Evolutionary conservation across 345 rosid species (phyloP).

Genomic region (Garcia nutans): DNA sequence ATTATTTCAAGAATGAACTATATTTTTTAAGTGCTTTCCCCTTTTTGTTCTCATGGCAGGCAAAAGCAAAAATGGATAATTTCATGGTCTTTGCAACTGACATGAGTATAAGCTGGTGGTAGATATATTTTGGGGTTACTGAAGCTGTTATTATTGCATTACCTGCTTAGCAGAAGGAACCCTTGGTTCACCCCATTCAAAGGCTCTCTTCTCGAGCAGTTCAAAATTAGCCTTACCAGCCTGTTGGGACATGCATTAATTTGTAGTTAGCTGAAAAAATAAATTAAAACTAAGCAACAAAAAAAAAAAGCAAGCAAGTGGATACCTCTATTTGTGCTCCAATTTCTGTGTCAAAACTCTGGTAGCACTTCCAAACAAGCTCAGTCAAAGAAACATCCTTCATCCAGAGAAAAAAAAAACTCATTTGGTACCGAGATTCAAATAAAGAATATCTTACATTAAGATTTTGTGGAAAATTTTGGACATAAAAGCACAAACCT

Average conservation of each 20-base stretch:
- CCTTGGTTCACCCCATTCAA: slow-evolving; percentile 83
- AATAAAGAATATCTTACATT: background rate
- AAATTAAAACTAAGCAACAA: background rate
- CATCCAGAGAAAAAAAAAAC: background rate
- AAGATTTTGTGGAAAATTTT: too few species aligned
- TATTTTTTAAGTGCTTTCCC: too few species aligned
- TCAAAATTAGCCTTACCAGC: slow-evolving; percentile 85
- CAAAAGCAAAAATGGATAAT: too few species aligned
- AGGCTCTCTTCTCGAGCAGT: slow-evolving; percentile 77
- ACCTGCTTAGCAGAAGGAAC: slow-evolving; percentile 97
- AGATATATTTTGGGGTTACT: too few species aligned
- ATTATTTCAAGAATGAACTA: too few species aligned
- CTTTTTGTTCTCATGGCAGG: too few species aligned
- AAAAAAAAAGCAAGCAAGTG: background rate
- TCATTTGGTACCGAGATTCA: slow-evolving; percentile 7
- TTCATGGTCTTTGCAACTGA: too few species aligned
- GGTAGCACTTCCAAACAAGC: slow-evolving; percentile 65
- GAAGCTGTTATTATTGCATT: slow-evolving; percentile 12
- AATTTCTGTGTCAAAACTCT: slow-evolving; percentile 68
- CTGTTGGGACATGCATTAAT: slow-evolving; percentile 29
- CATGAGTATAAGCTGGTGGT: too few species aligned
- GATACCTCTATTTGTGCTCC: slow-evolving; percentile 67
- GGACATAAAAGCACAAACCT: too few species aligned
- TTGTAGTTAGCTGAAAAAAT: slow-evolving; percentile 7
- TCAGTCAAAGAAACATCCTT: slow-evolving; percentile 70